These are phyloP conservation scores for Senecio squalidus DNA, from an alignment of 140 eudicot genomes.

Conservation along the genomic window DNA sequence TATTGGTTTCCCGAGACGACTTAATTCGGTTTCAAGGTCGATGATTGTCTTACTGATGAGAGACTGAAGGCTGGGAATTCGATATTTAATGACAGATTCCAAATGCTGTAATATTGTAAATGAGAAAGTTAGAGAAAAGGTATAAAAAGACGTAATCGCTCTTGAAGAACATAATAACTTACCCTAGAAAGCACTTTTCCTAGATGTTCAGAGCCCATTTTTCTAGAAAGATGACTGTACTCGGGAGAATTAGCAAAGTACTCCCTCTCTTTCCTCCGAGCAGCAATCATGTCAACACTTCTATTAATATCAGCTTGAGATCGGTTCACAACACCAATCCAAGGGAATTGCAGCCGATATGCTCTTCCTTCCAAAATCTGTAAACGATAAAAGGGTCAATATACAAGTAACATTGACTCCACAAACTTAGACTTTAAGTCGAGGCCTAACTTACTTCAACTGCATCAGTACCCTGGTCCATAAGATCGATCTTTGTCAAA, in stretches of 20 bases:
- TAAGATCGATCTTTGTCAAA: conserved; percentile 63
- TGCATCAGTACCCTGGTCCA: conserved; percentile 64
- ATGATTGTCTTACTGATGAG: conserved; percentile 43
- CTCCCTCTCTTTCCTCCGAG: conserved; percentile 77
- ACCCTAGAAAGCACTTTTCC: conserved; percentile 68
- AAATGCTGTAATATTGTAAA: conserved; percentile 40
- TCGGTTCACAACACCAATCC: conserved; percentile 75
- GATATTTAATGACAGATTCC: conserved; percentile 50
- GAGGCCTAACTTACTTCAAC: conserved; percentile 35
- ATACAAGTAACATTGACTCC: conserved; percentile 7
- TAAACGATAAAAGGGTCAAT: conserved; percentile 4
- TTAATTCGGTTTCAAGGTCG: conserved; percentile 71
- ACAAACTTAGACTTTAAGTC: background rate
- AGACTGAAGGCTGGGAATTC: conserved; percentile 46
- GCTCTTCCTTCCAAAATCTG: conserved; percentile 65
- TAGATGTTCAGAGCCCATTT: conserved; percentile 71
- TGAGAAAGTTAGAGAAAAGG: conserved; percentile 7
- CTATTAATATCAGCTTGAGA: conserved; percentile 91
- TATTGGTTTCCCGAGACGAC: conserved; percentile 85
- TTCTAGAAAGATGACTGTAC: conserved; percentile 51
- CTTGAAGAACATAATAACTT: conserved; percentile 1
- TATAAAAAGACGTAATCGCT: background rate
- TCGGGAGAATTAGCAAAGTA: conserved; percentile 68
- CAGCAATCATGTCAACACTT: conserved; percentile 85
- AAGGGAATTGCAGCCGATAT: conserved; percentile 45